These are phyloP conservation scores for Trametopsis cervina DNA, from an alignment of 768 basidiomycete genomes.

Conservation along the genomic window DNA sequence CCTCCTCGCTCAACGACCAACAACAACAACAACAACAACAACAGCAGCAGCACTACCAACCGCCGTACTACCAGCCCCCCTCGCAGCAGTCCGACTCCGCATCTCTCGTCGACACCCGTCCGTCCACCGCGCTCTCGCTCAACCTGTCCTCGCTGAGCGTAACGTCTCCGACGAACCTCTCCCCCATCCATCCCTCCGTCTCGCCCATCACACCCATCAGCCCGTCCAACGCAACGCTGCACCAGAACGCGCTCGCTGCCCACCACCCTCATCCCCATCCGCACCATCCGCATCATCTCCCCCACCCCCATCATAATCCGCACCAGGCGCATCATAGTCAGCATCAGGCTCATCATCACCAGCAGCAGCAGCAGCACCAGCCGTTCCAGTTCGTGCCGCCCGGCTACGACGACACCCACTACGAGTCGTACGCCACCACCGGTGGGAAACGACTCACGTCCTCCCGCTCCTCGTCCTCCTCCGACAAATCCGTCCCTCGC, in stretches of 20 bases:
- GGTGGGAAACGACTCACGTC: slow-evolving; percentile 32
- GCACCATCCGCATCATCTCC: too few relatives aligned
- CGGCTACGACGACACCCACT: slow-evolving; percentile 25
- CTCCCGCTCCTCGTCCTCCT: slow-evolving; percentile 36
- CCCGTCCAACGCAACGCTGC: slow-evolving; percentile 40
- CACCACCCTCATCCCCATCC: slow-evolving; percentile 34
- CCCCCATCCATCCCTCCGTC: slow-evolving; percentile 48
- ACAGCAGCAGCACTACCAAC: too few relatives aligned
- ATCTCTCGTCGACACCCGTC: slow-evolving; percentile 17
- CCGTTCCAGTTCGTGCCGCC: slow-evolving; percentile 48
- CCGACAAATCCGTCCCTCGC: slow-evolving; percentile 53
- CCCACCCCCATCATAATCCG: slow-evolving; percentile 20
- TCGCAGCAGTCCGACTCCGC: slow-evolving; percentile 19
- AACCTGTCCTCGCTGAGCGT: slow-evolving; percentile 65
- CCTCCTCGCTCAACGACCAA: slow-evolving; percentile 26
- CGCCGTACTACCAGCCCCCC: slow-evolving; percentile 21
- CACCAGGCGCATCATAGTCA: slow-evolving; percentile 11
- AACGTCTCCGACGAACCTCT: slow-evolving; percentile 57
- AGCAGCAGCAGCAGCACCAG: slow-evolving; percentile 16
- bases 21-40: slow-evolving; percentile 8
- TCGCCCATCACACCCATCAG: slow-evolving; percentile 53
- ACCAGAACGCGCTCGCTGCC: slow-evolving; percentile 32
- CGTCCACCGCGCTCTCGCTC: slow-evolving; percentile 46
- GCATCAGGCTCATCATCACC: slow-evolving; percentile 21
- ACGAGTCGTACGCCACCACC: slow-evolving; percentile 22